Base-by-base conservation (phyloP, 345 rosid genomes). In the Eucalyptus regnans region DNA sequence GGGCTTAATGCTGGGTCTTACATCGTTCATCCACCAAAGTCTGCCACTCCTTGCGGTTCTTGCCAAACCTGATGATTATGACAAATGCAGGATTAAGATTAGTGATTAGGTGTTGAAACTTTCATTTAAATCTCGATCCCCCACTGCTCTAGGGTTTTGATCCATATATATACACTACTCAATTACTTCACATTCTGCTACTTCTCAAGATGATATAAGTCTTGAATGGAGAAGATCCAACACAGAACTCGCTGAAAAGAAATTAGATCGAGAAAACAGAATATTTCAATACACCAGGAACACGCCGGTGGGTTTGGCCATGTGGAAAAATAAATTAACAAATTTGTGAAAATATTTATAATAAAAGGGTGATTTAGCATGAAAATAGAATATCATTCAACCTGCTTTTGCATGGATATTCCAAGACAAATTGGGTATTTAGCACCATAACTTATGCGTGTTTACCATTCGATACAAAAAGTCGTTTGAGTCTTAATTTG, bases 11-110 rank as follows among this genome's bases (percentile, higher is more conserved):
- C 88, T 90, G 37, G 91, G 88, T 51, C 88, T 64, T 5, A 90
- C 33, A 52, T 88, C n/a, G 43, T 88, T 90, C 91, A 88, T 66
- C 89, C 91, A 68, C 50, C 91, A 44, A 88, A 90, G 91, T 49
- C 89, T 66, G 83, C 91, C 86, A 68, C 89, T 90, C 66, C 52
- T 90, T 10, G 86, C 89, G 3, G 89, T 83, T 86, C 91, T 87
- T 27, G 87, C 44, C 86, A 90, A 54, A 52, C 51, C 91, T 87
- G 66, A 3, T 58, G n/a, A 58, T 25, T 2, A 58, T 25, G 10
- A 25, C n/a, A 56, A 17, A 7, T 3, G 2, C 22, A 17, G 4
- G 4, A 52, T 7, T 58, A 58, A 0, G 66, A 25, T 58, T 58
- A 5, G 1, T 2, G n/a, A 60, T 60, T 27, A 25, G 7, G 31